phyloP scores from a whole-genome alignment of 192 early-diverging fungal genomes.

The Coemansia sp. region DNA sequence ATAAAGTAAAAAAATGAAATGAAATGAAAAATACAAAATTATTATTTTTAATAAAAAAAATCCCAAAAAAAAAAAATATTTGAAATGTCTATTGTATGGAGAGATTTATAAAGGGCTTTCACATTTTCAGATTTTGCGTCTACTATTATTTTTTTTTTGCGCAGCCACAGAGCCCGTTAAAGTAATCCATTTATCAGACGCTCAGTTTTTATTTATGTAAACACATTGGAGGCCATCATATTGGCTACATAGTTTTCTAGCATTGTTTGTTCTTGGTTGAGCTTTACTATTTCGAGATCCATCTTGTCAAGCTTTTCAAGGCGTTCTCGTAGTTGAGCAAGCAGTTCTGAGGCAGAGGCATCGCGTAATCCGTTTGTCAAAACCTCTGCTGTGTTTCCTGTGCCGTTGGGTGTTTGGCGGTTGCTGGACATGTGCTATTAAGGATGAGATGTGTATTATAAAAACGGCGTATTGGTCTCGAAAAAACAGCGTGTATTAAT shows the following conservation, averaged over 20 bases:
- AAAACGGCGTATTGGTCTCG: no score
- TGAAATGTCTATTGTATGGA: not conserved
- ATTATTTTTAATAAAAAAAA: constrained; percentile 2
- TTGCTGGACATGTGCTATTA: not conserved
- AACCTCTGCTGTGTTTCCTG: not conserved
- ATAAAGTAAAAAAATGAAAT: constrained; percentile 2
- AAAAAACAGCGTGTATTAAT: no score
- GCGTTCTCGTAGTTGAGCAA: constrained; percentile 17
- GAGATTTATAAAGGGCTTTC: not conserved
- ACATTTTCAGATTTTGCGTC: constrained; percentile 9
- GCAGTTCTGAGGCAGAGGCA: constrained; percentile 2
- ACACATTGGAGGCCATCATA: constrained; percentile 45
- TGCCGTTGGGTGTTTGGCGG: not conserved
- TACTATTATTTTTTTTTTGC: not conserved
- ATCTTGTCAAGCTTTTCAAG: constrained; percentile 27
- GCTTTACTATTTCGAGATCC: constrained; percentile 19
- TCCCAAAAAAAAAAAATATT: constrained; percentile 2
- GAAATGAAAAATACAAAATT: not conserved
- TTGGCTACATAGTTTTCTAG: constrained; percentile 49
- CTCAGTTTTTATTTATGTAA: constrained; percentile 17
- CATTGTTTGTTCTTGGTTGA: constrained; percentile 30
- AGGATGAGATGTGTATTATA: not conserved
- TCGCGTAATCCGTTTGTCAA: not conserved
- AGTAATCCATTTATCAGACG: no score
- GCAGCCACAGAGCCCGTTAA: no score